Conservation (phyloP, 2,329 filamentous ascomycete species). For the Paraconiothyrium sp. region DNA sequence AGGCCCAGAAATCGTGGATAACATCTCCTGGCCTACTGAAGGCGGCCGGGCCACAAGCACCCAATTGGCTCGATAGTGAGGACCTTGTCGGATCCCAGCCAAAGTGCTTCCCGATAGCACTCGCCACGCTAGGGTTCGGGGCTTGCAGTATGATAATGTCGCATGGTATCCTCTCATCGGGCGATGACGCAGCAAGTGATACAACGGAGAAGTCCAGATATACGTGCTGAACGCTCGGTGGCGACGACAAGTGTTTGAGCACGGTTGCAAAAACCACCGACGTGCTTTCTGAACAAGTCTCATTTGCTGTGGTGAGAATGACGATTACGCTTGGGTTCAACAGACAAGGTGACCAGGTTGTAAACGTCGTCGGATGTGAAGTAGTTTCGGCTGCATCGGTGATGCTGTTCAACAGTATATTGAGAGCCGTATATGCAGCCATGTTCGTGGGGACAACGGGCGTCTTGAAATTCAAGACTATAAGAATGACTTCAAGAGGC, state of each 20-base stretch:
- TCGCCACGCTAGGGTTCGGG: slow-evolving; percentile 31
- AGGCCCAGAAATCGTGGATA: slow-evolving; percentile 41
- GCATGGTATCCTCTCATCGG: slow-evolving; percentile 31
- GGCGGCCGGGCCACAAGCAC: slow-evolving; percentile 24
- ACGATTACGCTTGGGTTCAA: slow-evolving; percentile 26
- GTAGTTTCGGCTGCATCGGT: slow-evolving; percentile 34
- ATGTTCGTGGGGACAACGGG: slow-evolving; percentile 19
- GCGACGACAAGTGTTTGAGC: slow-evolving; percentile 21
- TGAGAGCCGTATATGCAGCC: slow-evolving; percentile 27
- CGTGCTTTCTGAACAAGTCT: slow-evolving; percentile 26
- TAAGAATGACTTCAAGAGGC: slow-evolving; percentile 34
- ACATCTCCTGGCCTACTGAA: slow-evolving; percentile 40
- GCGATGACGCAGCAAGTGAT: slow-evolving; percentile 30
- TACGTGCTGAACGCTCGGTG: slow-evolving; percentile 35
- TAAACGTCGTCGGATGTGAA: slow-evolving; percentile 37
- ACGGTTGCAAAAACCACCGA: slow-evolving; percentile 36
- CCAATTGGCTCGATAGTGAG: slow-evolving; percentile 31
- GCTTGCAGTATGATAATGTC: slow-evolving; percentile 37
- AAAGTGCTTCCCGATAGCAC: slow-evolving; percentile 41
- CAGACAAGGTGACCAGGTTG: slow-evolving; percentile 39
- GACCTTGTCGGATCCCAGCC: slow-evolving; percentile 42
- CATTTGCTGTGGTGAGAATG: slow-evolving; percentile 35
- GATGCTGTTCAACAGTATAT: slow-evolving; percentile 39
- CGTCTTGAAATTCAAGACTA: slow-evolving; percentile 36
- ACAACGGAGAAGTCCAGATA: slow-evolving; percentile 36